Base-by-base conservation (phyloP, 306 rosid genomes). In the Urtica urens region DNA sequence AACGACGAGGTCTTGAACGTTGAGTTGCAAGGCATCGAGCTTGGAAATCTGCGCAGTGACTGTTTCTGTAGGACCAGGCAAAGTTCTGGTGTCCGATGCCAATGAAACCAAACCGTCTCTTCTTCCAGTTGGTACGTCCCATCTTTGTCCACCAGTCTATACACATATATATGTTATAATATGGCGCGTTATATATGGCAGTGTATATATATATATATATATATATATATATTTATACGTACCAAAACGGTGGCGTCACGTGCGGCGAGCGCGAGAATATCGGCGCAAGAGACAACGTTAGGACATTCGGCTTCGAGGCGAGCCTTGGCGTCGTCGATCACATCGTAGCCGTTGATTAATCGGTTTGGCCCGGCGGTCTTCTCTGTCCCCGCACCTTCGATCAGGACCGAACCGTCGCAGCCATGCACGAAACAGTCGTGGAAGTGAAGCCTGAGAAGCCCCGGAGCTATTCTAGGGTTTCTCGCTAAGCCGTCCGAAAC, bases 81-180 rank as follows among this genome's bases (percentile, higher is more conserved):
- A 60, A 21, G 62, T 61, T 15, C 14, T 8, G 0, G 16, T 63
- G 7, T 80, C 83, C 0, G 78, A 62, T 3, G 90, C 84, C 10
- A 33, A 54, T 39, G 92, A 81, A 18, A 81, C 68, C 0, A 49
- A 55, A 0, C 92, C 85, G 56, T 74, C 82, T 58, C 65, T 71
- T 2, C 82, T 64, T 29, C 90, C 90, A 0, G 84, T 73, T 0
- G 81, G 79, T 16, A 80, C 90, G 50, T 38, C 24, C 76, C 76
- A 80, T 7, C 41, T 53, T 26, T 47, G 0, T 8, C 90, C 90
- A 16, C 67, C 69, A 23, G 69, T 26, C 63, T 67, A 13, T 5
- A 38, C 16, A 46, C n/a, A n/a, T n/a, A n/a, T 28, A 28, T n/a
- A n/a, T n/a, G n/a, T n/a, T n/a, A n/a, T n/a, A n/a, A n/a, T n/a